Conservation (phyloP, 495 filamentous ascomycete genomes). For the Oleoguttula mirabilis region DNA sequence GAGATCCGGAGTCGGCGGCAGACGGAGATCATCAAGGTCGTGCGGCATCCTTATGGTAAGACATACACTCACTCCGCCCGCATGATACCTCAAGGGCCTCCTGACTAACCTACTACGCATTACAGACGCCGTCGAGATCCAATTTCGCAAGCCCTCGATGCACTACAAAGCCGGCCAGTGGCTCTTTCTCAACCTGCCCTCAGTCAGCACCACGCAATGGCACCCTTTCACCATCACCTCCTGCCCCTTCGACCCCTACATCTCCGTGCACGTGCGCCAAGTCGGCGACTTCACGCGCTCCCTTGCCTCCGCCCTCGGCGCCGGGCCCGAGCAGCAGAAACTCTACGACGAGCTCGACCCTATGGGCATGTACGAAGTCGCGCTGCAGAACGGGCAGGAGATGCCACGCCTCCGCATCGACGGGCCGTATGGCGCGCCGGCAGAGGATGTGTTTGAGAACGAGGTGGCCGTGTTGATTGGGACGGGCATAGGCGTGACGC, state of each 20-base stretch:
- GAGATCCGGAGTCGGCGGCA: slow-evolving; percentile 70
- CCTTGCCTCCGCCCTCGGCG: slow-evolving; percentile 85
- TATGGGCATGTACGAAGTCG: slow-evolving; percentile 95
- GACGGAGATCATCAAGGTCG: slow-evolving; percentile 84
- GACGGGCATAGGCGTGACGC: slow-evolving; percentile 94
- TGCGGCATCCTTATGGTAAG: slow-evolving; percentile 93
- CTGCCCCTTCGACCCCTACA: slow-evolving; percentile 87
- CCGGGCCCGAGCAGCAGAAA: slow-evolving; percentile 67
- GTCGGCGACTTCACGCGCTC: slow-evolving; percentile 89
- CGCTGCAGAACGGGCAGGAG: slow-evolving; percentile 78
- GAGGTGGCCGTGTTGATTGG: slow-evolving; percentile 96
- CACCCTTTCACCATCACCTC: slow-evolving; percentile 99
- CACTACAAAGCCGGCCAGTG: slow-evolving; percentile 97
- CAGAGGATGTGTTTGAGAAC: slow-evolving; percentile 95
- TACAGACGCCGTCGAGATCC: slow-evolving; percentile 90
- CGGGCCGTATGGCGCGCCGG: slow-evolving; percentile 91
- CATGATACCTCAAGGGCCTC: not conserved
- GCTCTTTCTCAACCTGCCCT: slow-evolving; percentile 88
- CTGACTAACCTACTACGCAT: not conserved
- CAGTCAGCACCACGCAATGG: slow-evolving; percentile 83
- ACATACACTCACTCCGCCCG: slow-evolving; percentile 8
- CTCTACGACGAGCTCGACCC: slow-evolving; percentile 85
- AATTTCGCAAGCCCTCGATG: slow-evolving; percentile 92
- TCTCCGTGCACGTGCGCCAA: slow-evolving; percentile 89
- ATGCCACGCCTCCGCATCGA: slow-evolving; percentile 88